A percentile compares a stretch with the other conserved stretches of the same genome.
Conservation (phyloP, 129 eudicot species). For the carrot (Daucus carota) region DH1_v3.0 NC_030381.2:53051501-53052000, state of each 20-base stretch:
- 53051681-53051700: constrained; percentile 2
- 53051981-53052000: background rate
- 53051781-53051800: constrained; percentile 91
- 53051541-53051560: constrained; percentile 14
- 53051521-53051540: background rate
- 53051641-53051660: constrained; percentile 99
- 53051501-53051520: background rate
- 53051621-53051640: constrained; percentile 86
- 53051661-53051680: constrained; percentile 96
- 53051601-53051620: constrained; percentile 91
- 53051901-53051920: constrained; percentile 86
- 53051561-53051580: constrained; percentile 88
- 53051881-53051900: constrained; percentile 74
- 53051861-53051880: constrained; percentile 86
- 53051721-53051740: background rate
- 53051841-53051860: constrained; percentile 77
- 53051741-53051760: constrained; percentile 38
- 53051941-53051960: background rate
- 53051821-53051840: constrained; percentile 90
- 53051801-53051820: constrained; percentile 99
- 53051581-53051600: constrained; percentile 97
- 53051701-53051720: background rate
- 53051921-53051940: constrained; percentile 87
- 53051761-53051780: constrained; percentile 89
- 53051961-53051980: background rate